Evolutionary conservation across 2,329 filamentous ascomycete genomes (phyloP).

Genomic region (Colletotrichum spaethianum): DNA sequence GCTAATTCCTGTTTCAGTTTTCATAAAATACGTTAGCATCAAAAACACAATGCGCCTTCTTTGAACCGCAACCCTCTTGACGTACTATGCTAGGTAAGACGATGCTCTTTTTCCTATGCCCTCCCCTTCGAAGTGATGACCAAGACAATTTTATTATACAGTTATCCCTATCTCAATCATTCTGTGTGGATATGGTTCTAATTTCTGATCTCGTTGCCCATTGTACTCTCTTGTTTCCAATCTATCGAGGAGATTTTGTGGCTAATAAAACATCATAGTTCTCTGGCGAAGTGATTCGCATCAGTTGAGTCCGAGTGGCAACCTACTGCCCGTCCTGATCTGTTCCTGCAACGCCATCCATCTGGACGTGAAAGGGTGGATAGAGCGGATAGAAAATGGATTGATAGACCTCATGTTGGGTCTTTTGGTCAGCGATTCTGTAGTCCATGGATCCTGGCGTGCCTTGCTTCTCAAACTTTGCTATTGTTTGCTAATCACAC

Average conservation of each 20-base stretch:
- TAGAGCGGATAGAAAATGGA: constrained; percentile 40
- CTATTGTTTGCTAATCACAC: constrained; percentile 33
- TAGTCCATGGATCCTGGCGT: constrained; percentile 27
- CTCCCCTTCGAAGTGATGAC: constrained; percentile 33
- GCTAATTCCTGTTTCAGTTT: constrained; percentile 14
- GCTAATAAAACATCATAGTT: constrained; percentile 18
- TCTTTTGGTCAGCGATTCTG: constrained; percentile 24
- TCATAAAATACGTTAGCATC: neutral
- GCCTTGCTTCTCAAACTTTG: constrained; percentile 29
- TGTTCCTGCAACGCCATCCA: constrained; percentile 22
- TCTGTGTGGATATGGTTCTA: constrained; percentile 39
- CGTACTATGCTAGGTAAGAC: constrained; percentile 7
- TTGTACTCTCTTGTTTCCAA: constrained; percentile 1
- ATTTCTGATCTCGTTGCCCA: constrained; percentile 28
- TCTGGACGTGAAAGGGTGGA: constrained; percentile 25
- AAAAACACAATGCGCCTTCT: neutral
- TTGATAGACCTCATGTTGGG: constrained; percentile 32
- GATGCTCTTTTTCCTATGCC: neutral
- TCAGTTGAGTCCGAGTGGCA: neutral
- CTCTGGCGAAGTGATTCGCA: constrained; percentile 12
- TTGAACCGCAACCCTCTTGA: no score
- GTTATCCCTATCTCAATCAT: constrained; percentile 40
- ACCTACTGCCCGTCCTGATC: constrained; percentile 9
- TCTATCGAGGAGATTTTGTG: neutral
- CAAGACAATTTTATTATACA: constrained; percentile 36